These are phyloP conservation scores for Fusarium succisae DNA, from an alignment of 2,329 filamentous ascomycete genomes.

Conservation along the genomic window DNA sequence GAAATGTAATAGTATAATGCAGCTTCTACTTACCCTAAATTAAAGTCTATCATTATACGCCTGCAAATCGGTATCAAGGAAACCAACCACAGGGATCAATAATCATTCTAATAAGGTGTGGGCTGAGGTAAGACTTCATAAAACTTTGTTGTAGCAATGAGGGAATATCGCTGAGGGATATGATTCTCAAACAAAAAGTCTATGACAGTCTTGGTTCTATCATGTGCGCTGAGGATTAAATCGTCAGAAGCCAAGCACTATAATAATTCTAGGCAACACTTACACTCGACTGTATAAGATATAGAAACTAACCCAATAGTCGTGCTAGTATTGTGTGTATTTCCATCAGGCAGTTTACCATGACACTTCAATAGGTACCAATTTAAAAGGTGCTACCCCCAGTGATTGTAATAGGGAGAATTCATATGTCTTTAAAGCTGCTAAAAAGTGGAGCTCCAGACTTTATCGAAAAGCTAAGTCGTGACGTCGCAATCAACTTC, in stretches of 20 bases:
- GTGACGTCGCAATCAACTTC: constrained; percentile 19
- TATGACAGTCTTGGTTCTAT: background rate
- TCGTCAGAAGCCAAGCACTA: too few species aligned
- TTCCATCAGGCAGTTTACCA: background rate
- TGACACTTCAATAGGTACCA: background rate
- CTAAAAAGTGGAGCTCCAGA: constrained; percentile 6
- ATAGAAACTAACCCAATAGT: background rate
- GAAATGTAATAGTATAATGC: too few species aligned
- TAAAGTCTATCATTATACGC: too few species aligned
- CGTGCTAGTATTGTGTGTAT: background rate
- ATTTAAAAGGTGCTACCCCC: background rate
- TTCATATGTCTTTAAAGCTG: background rate
- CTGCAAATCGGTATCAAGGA: background rate
- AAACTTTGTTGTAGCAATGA: too few species aligned
- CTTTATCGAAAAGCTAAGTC: background rate
- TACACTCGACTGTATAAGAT: background rate
- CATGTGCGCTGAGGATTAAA: too few species aligned
- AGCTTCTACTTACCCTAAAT: too few species aligned
- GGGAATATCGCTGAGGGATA: too few species aligned
- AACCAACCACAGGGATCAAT: too few species aligned
- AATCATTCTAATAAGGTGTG: too few species aligned
- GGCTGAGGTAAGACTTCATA: too few species aligned
- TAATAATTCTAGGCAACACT: background rate
- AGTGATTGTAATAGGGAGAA: background rate
- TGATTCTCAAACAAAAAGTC: background rate